These are phyloP conservation scores for Bathelium albidoporum DNA, from an alignment of 495 filamentous ascomycete species.

Conservation along the genomic window DNA sequence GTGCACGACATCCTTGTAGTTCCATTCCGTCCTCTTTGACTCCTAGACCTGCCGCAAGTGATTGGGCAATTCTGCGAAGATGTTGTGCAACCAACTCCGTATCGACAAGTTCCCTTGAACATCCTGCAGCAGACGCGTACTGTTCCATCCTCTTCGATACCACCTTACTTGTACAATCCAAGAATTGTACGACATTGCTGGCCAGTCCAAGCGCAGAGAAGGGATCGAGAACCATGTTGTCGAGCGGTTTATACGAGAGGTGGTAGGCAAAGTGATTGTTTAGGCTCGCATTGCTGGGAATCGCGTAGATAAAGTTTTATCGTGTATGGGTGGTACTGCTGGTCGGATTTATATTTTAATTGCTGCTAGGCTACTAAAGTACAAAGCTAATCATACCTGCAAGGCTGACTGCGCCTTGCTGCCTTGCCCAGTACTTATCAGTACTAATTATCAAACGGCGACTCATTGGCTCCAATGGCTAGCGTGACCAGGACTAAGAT, in stretches of 20 bases:
- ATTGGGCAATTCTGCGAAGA: neutral
- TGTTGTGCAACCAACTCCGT: neutral
- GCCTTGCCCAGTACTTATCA: too few species aligned
- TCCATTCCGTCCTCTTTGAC: neutral
- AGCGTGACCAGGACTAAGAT: too few species aligned
- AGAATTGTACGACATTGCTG: neutral
- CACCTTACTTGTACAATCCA: neutral
- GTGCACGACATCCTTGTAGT: neutral
- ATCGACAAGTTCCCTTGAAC: neutral
- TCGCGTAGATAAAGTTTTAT: neutral
- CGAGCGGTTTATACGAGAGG: neutral
- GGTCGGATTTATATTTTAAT: neutral
- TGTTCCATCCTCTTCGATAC: neutral
- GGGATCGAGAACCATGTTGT: neutral
- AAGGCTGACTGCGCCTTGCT: neutral
- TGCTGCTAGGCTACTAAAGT: neutral
- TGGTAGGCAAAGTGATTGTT: neutral
- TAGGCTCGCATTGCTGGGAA: neutral
- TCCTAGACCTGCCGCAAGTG: neutral
- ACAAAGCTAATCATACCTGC: too few species aligned
- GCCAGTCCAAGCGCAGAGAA: neutral
- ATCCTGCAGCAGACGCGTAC: neutral
- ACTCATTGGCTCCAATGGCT: too few species aligned
- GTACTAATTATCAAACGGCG: too few species aligned
- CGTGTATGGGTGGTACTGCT: neutral